Conservation (phyloP, 306 rosid genomes). For the Sophora flavescens region DNA sequence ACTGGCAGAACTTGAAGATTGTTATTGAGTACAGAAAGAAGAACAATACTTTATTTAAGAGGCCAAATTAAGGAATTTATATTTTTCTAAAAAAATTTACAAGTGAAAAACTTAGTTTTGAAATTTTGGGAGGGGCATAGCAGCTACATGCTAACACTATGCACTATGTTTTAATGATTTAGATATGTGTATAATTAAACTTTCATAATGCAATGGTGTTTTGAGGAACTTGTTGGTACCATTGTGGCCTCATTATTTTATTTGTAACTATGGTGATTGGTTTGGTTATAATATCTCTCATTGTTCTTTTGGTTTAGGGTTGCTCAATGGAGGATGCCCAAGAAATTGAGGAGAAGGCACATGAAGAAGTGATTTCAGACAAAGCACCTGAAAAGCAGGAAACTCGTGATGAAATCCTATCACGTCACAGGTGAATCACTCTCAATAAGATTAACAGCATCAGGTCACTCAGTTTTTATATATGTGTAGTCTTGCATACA, state of each 20-base stretch:
- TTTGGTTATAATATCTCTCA: background rate
- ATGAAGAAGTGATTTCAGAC: slow-evolving; percentile 64
- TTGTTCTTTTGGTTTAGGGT: slow-evolving; percentile 48
- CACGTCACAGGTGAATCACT: slow-evolving; percentile 57
- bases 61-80: too few species aligned
- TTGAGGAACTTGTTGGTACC: background rate
- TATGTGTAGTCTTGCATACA: slow-evolving; percentile 17
- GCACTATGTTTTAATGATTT: background rate
- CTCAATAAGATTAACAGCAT: slow-evolving; percentile 6
- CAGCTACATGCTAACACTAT: too few species aligned
- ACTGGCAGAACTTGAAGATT: too few species aligned
- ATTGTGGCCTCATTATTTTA: background rate
- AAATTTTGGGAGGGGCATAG: too few species aligned
- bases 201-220: background rate
- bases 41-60: too few species aligned
- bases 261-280: background rate
- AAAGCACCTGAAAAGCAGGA: slow-evolving; percentile 59
- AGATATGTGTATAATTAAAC: background rate
- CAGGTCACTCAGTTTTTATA: slow-evolving; percentile 9
- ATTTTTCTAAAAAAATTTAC: too few species aligned
- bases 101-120: too few species aligned
- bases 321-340: slow-evolving; percentile 72
- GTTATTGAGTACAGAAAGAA: too few species aligned
- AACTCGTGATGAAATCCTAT: slow-evolving; percentile 80
- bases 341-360: slow-evolving; percentile 52